Evolutionary conservation across 768 basidiomycete genomes (phyloP).

Genomic region (Suillus clintonianus): DNA sequence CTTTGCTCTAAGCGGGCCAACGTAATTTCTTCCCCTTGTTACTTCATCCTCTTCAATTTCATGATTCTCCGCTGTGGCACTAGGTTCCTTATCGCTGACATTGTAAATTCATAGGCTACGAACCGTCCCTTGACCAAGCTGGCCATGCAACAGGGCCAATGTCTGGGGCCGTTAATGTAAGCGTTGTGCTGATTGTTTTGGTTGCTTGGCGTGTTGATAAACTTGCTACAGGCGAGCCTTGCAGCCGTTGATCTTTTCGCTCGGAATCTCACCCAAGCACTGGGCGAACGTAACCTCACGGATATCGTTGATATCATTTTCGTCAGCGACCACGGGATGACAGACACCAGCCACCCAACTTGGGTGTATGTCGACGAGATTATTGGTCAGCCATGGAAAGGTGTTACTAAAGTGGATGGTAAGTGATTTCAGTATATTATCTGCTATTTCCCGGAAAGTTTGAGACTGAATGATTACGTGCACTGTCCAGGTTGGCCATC

Average conservation of each 20-base stretch:
- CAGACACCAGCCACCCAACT: slow-evolving; percentile 78
- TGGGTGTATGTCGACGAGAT: slow-evolving; percentile 82
- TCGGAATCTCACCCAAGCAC: slow-evolving; percentile 59
- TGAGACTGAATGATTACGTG: slow-evolving; percentile 15
- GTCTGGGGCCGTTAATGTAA: slow-evolving; percentile 70
- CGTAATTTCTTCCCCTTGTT: neutral
- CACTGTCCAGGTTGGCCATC: slow-evolving; percentile 79
- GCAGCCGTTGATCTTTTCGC: slow-evolving; percentile 73
- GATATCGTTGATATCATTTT: slow-evolving; percentile 88
- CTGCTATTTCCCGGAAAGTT: slow-evolving; percentile 8
- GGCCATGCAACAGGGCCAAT: slow-evolving; percentile 74
- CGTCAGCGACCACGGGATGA: slow-evolving; percentile 93
- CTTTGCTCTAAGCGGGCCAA: neutral
- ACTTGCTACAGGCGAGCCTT: slow-evolving; percentile 55
- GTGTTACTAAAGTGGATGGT: slow-evolving; percentile 33
- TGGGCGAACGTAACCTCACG: slow-evolving; percentile 73
- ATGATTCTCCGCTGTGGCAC: neutral
- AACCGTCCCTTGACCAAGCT: slow-evolving; percentile 85
- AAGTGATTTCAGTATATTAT: neutral
- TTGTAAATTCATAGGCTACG: slow-evolving; percentile 56
- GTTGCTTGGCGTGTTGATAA: neutral
- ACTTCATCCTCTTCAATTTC: neutral
- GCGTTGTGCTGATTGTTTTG: slow-evolving; percentile 19
- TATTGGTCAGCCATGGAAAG: slow-evolving; percentile 62
- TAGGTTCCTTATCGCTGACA: neutral